Evolutionary conservation across 2,329 filamentous ascomycete genomes (phyloP), one percentile per base, ranked within the genome.

Genomic region (Colletotrichum tropicale): DNA sequence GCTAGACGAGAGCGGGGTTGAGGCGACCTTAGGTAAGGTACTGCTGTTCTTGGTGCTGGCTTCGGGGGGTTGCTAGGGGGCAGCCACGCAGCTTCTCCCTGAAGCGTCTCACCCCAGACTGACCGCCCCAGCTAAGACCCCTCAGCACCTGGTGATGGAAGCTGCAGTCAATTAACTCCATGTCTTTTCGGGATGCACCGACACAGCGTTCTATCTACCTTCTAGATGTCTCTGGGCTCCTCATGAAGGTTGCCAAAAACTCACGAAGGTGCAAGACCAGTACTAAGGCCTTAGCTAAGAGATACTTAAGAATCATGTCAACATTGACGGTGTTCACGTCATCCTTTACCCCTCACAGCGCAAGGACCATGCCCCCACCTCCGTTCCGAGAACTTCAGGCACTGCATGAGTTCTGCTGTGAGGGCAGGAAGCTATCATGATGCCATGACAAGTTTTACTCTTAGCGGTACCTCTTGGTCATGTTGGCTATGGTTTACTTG

Each of bases 291-390:
- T 43, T n/a, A n/a, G 38, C 38, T 43, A 43, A 43, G 8, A 43
- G 9, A 43, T 43, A 43, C 38, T 43, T 24, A 10, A 30, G 15
- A 15, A 68, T 60, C 52, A 67, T 52, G 52, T 69, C 52, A 60
- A 38, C 8, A n/a, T 43, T 24, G 8, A 24, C 7, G 21, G 34
- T 55, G 55, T 76, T 76, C 74, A 77, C 76, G 75, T 77, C 74
- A 77, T 77, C 55, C 48, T n/a, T 36, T 77, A 77, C 76, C 74
- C 74, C 76, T 77, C 76, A 77, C 70, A 77, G 61, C 55, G 76
- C 69, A 67, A 48, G 70, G 56, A 68, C 38, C 21, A 67, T 9
- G 18, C 58, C 56, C 68, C 69, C 68, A 70, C 71, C n/a, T 36
- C 30, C 24, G n/a, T 43, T 43, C 38, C 38, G 38, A 43, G 38